Evolutionary conservation across 2,329 filamentous ascomycete genomes (phyloP).

Genomic region (Fusarium palustre): DNA sequence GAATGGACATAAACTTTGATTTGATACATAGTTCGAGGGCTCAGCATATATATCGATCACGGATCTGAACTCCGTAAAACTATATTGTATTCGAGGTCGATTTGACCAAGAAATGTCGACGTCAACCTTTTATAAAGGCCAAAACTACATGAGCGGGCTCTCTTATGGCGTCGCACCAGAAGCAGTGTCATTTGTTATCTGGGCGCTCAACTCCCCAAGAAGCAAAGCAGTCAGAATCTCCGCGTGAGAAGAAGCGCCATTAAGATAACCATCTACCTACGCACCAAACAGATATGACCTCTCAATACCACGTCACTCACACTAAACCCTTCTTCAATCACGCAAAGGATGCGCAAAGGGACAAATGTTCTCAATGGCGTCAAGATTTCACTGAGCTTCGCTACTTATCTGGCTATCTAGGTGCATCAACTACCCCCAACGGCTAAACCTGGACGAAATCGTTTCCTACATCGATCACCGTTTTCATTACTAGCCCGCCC

Average conservation of each 20-base stretch:
- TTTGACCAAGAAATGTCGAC: background rate
- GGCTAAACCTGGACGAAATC: slow-evolving; percentile 24
- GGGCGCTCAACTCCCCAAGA: background rate
- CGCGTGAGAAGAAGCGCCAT: background rate
- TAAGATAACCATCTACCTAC: background rate
- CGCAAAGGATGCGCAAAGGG: background rate
- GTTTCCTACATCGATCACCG: slow-evolving; percentile 1
- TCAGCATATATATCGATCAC: background rate
- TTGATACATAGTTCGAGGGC: background rate
- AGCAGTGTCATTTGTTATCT: background rate
- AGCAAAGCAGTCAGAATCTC: background rate
- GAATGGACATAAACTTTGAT: background rate
- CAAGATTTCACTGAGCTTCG: slow-evolving; percentile 4
- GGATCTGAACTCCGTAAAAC: background rate
- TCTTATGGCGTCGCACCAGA: background rate
- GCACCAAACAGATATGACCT: background rate
- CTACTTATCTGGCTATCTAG: slow-evolving; percentile 1
- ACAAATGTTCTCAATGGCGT: background rate
- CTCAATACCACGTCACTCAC: too few species aligned
- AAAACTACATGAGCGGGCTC: background rate
- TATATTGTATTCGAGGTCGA: background rate
- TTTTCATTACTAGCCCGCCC: background rate
- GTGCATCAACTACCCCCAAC: background rate
- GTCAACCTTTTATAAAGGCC: background rate
- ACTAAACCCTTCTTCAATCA: background rate